Evolutionary conservation across 768 basidiomycete species (phyloP), one percentile per base, ranked within the genome.

Genomic region (Kwoniella dendrophila): DNA sequence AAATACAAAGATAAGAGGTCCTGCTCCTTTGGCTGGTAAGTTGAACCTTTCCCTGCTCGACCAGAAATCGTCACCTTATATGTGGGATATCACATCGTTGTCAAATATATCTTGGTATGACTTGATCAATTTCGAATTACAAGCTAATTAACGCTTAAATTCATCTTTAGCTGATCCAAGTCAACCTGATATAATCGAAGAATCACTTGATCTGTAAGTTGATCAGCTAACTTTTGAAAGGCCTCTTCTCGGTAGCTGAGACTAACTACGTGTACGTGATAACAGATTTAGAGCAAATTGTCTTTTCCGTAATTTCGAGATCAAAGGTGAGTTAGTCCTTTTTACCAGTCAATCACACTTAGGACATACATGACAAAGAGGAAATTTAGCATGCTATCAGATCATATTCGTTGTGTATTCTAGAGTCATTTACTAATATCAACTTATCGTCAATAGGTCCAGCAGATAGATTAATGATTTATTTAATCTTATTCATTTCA

Each of bases 301-400:
- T 36, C 88, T 99, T 63, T 99, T 99, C 82, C 89, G 96, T 75
- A 98, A 98, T 82, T 99, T 98, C 73, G 96, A 99, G 83, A 98
- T 99, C 85, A 95, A 97, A 79, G 94, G 77, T 72, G 27, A 26
- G 58, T 53, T 41, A 18, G 7, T 18, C 14, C 2, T 0, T 26
- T 18, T 24, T 8, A 7, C 53, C 11, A 14, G 53, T 18, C 7
- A 24, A 36, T 27, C 7, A 47, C 44, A 22, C 20, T n/a, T 10
- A 47, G 44, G 10, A 26, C 48, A 49, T 49, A 30, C 12, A n/a
- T 52, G 50, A 34, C 32, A 14, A 6, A 22, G 48, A 6, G 8
- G 8, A 18, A 3, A 11, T 7, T 20, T 51, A 20, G 36, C 6
- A 4, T 20, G 32, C 12, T 34, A 6, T n/a, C n/a, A n/a, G n/a